phyloP scores from a whole-genome alignment of 2,329 filamentous ascomycete species.

The Colletotrichum salicis region DNA sequence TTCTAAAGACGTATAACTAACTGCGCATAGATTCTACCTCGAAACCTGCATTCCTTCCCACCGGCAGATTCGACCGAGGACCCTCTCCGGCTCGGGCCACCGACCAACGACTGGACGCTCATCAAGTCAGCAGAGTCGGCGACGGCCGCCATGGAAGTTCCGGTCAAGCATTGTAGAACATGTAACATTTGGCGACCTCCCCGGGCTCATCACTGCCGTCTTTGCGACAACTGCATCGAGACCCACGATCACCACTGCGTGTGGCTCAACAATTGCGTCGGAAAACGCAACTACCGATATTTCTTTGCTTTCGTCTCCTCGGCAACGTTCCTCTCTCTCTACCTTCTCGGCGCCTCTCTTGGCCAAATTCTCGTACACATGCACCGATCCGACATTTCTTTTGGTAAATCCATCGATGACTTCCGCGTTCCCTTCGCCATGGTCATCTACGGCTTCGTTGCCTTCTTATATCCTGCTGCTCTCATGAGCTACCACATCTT shows the following conservation, averaged over 20 bases:
- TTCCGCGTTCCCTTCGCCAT: slow-evolving; percentile 88
- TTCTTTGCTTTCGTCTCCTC: slow-evolving; percentile 93
- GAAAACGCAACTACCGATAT: slow-evolving; percentile 96
- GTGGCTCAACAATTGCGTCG: slow-evolving; percentile 98
- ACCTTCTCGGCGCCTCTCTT: slow-evolving; percentile 81
- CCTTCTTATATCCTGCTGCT: slow-evolving; percentile 82
- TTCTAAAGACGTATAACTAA: neutral
- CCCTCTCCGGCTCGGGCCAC: slow-evolving; percentile 81
- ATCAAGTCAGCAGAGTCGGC: slow-evolving; percentile 81
- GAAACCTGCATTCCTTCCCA: slow-evolving; percentile 92
- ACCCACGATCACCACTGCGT: slow-evolving; percentile 98
- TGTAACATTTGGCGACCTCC: slow-evolving; percentile 98
- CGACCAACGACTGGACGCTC: slow-evolving; percentile 93
- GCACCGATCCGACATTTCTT: slow-evolving; percentile 70
- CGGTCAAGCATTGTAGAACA: slow-evolving; percentile 97
- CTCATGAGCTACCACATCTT: slow-evolving; percentile 91
- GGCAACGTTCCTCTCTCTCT: slow-evolving; percentile 79
- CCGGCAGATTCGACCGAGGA: slow-evolving; percentile 79
- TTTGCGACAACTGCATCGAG: slow-evolving; percentile 97
- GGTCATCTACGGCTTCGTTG: slow-evolving; percentile 82
- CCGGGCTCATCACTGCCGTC: slow-evolving; percentile 92
- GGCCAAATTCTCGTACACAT: slow-evolving; percentile 82
- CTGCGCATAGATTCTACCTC: slow-evolving; percentile 78
- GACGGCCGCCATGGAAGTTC: slow-evolving; percentile 94
- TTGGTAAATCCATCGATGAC: slow-evolving; percentile 73